A percentile compares a stretch with the other conserved stretches of the same genome.
Evolutionary conservation across 2,329 filamentous ascomycete species (phyloP).

Genomic region (Thelonectria rubi): DNA sequence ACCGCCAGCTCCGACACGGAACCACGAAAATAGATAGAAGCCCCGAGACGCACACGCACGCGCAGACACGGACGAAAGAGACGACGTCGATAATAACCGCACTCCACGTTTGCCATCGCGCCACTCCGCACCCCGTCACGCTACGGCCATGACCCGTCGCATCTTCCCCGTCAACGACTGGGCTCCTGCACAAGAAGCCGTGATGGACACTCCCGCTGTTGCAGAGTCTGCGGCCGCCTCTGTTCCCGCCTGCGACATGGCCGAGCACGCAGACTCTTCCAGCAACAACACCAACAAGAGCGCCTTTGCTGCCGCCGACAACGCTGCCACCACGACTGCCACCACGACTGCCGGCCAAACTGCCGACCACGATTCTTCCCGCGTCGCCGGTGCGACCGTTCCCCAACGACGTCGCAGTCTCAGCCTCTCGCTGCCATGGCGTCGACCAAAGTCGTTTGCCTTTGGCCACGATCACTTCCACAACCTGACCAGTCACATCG

Average conservation of each 20-base stretch:
- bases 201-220: slow-evolving; percentile 34
- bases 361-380: slow-evolving; percentile 19
- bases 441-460: slow-evolving; percentile 56
- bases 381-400: slow-evolving; percentile 14
- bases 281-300: slow-evolving; percentile 1
- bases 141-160: slow-evolving; percentile 46
- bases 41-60: slow-evolving; percentile 1
- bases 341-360: slow-evolving; percentile 13
- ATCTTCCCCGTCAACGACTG: slow-evolving; percentile 54
- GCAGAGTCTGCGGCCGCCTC: slow-evolving; percentile 25
- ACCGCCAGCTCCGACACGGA: slow-evolving; percentile 3
- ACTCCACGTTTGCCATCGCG: slow-evolving; percentile 8
- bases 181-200: slow-evolving; percentile 55
- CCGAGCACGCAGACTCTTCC: slow-evolving; percentile 1
- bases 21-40: slow-evolving; percentile 4
- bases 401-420: slow-evolving; percentile 57
- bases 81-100: neutral
- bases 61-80: slow-evolving; percentile 2
- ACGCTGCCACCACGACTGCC: slow-evolving; percentile 19
- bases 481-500: slow-evolving; percentile 42
- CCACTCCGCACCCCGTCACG: slow-evolving; percentile 19
- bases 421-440: slow-evolving; percentile 61
- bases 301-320: neutral
- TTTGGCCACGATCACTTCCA: slow-evolving; percentile 48
- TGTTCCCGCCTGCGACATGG: slow-evolving; percentile 1